These are phyloP conservation scores for Pistacia integerrima DNA, from an alignment of 345 rosid species.

Conservation along the genomic window DNA sequence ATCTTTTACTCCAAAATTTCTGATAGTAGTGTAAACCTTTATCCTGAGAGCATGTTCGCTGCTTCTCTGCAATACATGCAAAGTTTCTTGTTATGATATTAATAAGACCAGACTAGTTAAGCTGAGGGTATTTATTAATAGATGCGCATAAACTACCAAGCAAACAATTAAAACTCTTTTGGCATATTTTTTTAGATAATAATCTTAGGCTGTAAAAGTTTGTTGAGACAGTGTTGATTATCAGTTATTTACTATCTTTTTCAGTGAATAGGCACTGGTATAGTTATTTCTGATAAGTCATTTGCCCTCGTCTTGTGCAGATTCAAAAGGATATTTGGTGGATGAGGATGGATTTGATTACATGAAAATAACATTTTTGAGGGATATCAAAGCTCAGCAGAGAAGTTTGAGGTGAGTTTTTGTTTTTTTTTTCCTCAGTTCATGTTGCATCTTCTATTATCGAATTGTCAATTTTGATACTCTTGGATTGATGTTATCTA, in stretches of 20 bases:
- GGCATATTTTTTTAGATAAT: background rate
- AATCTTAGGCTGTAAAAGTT: slow-evolving; percentile 12
- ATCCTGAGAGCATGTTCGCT: slow-evolving; percentile 6
- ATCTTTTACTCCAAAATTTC: slow-evolving; percentile 6
- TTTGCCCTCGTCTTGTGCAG: slow-evolving; percentile 45
- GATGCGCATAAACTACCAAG: background rate
- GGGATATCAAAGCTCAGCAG: slow-evolving; percentile 95
- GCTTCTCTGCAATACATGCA: background rate
- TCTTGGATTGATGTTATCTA: slow-evolving; percentile 9
- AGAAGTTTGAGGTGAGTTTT: slow-evolving; percentile 80
- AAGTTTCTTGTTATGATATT: background rate
- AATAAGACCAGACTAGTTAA: background rate
- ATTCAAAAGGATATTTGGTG: slow-evolving; percentile 93
- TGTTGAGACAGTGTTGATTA: slow-evolving; percentile 11
- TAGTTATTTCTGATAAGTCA: slow-evolving; percentile 7
- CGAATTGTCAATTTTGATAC: slow-evolving; percentile 13
- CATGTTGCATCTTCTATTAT: background rate
- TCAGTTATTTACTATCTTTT: background rate
- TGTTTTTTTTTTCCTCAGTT: background rate
- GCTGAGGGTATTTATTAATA: background rate
- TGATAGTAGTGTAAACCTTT: background rate
- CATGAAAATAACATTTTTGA: slow-evolving; percentile 90
- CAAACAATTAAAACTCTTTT: slow-evolving; percentile 1
- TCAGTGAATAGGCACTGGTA: background rate
- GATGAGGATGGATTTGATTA: slow-evolving; percentile 98